phyloP scores from a whole-genome alignment of 2,329 filamentous ascomycete genomes.

The Colletotrichum spinosum region DNA sequence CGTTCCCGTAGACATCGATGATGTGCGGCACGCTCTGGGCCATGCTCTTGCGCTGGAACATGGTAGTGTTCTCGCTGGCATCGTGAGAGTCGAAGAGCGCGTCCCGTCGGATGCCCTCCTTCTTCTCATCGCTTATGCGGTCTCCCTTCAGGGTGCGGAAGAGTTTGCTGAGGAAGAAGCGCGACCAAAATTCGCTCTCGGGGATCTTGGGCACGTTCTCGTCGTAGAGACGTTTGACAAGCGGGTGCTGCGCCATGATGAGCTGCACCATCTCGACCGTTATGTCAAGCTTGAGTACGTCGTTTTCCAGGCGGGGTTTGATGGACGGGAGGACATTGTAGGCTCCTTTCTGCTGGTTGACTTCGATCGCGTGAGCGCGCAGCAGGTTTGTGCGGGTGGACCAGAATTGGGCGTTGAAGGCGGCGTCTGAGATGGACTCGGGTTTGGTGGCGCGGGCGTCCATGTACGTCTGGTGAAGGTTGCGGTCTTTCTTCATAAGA shows the following conservation, averaged over 20 bases:
- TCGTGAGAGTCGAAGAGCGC: slow-evolving; percentile 88
- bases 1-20: slow-evolving; percentile 93
- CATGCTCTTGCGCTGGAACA: slow-evolving; percentile 64
- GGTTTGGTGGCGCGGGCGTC: slow-evolving; percentile 87
- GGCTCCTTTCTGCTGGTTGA: slow-evolving; percentile 84
- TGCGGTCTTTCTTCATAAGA: slow-evolving; percentile 82
- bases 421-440: slow-evolving; percentile 80
- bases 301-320: slow-evolving; percentile 81
- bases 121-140: slow-evolving; percentile 81
- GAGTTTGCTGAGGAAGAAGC: slow-evolving; percentile 91
- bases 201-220: slow-evolving; percentile 87
- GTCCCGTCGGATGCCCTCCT: slow-evolving; percentile 64
- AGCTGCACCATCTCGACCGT: slow-evolving; percentile 92
- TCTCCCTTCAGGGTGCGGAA: slow-evolving; percentile 94
- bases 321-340: slow-evolving; percentile 95
- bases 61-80: slow-evolving; percentile 73
- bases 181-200: slow-evolving; percentile 89
- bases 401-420: slow-evolving; percentile 96
- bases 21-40: slow-evolving; percentile 83
- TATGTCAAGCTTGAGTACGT: slow-evolving; percentile 82
- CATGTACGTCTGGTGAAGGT: slow-evolving; percentile 85
- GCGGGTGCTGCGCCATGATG: slow-evolving; percentile 92
- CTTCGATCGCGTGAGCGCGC: slow-evolving; percentile 90
- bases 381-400: slow-evolving; percentile 86
- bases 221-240: slow-evolving; percentile 91